Percentiles rank a stretch among this genome's conserved stretches.
phyloP scores from a whole-genome alignment of 106 monocot genomes.

The Phalaenopsis aphrodite region DNA sequence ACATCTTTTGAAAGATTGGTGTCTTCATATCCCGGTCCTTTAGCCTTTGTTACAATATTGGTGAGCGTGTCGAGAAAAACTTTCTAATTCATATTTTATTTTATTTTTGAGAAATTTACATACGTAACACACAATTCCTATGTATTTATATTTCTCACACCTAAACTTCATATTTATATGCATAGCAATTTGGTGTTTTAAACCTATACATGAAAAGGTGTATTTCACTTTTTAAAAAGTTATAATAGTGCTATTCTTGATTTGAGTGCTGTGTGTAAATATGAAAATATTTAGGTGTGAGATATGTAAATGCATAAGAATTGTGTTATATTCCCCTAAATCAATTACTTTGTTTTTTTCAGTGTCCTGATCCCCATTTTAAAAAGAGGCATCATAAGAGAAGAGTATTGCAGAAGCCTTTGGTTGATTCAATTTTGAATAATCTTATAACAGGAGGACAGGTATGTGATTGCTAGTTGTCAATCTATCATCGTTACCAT shows the following conservation, averaged over 20 bases:
- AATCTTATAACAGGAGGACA: conserved; percentile 54
- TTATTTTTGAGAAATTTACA: not conserved
- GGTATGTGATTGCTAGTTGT: conserved; percentile 27
- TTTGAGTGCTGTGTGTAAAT: too few relatives aligned
- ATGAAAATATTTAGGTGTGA: too few relatives aligned
- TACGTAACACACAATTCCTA: too few relatives aligned
- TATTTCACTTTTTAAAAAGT: too few relatives aligned
- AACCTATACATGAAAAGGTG: too few relatives aligned
- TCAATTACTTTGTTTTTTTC: conserved; percentile 4
- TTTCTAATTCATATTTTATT: not conserved
- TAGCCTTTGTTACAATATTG: conserved; percentile 76
- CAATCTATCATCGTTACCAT: not conserved
- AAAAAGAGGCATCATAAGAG: conserved; percentile 91
- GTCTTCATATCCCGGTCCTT: conserved; percentile 69
- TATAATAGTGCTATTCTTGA: too few relatives aligned
- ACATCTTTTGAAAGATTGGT: conserved; percentile 72
- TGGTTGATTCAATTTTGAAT: conserved; percentile 67
- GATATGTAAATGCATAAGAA: too few relatives aligned
- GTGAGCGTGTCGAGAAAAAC: conserved; percentile 25
- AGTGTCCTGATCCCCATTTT: conserved; percentile 95
- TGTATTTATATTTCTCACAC: too few relatives aligned
- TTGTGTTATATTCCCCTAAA: not conserved
- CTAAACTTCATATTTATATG: not conserved
- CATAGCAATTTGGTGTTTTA: too few relatives aligned
- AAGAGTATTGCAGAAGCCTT: conserved; percentile 61